Evolutionary conservation across 139 green algal species (phyloP), one percentile per base, ranked within the genome.

Genomic region (Klebsormidium nitens): DNA sequence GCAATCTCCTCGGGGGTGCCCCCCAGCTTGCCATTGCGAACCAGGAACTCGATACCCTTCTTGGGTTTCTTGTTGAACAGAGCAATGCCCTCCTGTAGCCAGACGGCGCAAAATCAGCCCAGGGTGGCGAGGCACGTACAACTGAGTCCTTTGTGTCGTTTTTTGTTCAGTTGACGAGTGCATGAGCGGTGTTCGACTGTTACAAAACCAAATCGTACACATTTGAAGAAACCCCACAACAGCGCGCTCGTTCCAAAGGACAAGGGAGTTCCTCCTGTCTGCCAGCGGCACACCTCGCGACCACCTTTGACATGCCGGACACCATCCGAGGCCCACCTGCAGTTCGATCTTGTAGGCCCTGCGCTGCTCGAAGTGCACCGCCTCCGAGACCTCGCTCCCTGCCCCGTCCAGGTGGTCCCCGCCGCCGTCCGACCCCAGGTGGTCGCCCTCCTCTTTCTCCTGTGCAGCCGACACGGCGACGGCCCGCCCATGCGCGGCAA

Each of bases 11-110:
- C 81, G 5, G 89, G 75, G 0, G 55, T 32, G 5, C 74, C 47
- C 23, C 87, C 91, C 23, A 97, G 58, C 81, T 95, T 89, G n/a
- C 87, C 88, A 59, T 88, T 76, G 62, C 82, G 72, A 71, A 92
- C 85, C 74, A 96, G 72, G 52, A 87, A 84, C 1, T 78, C 81
- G 5, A 97, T 77, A 40, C 92, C 95, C 78, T 97, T 98, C 65
- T 91, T 91, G 28, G 95, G 92, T 79, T 97, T 97, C 59, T 89
- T 87, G 75, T 98, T 98, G 85, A 99, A 99, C 47, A 96, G 84
- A 35, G 74, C 77, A 5, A 99, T 77, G 36, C 89, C 89, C 78
- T 96, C 81, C 74, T 91, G 82, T n/a, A n/a, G n/a, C n/a, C n/a
- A n/a, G n/a, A n/a, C n/a, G n/a, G n/a, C n/a, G n/a, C n/a, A n/a